Percentiles rank a stretch among this genome's conserved stretches.
Conservation (phyloP, 371 early-diverging fungal genomes). For the Blakeslea trispora region DNA sequence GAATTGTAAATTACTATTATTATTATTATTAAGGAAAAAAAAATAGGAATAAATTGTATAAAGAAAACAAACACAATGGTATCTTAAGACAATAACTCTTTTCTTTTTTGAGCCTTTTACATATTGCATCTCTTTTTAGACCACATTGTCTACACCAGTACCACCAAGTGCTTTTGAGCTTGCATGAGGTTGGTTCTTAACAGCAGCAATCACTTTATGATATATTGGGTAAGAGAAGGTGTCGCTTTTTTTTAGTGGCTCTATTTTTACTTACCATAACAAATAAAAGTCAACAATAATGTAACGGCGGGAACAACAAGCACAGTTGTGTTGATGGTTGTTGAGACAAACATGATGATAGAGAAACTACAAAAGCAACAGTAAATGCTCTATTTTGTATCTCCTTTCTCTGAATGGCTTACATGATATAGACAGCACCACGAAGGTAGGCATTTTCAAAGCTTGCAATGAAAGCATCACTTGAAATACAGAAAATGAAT, state of each 20-base stretch:
- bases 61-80: no score
- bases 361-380: no score
- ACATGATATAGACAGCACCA: conserved; percentile 39
- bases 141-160: conserved; percentile 48
- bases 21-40: conserved; percentile 14
- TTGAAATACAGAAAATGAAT: conserved; percentile 9
- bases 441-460: conserved; percentile 46
- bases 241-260: no score
- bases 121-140: conserved; percentile 22
- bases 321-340: conserved; percentile 26
- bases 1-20: conserved; percentile 58
- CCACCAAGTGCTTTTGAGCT: conserved; percentile 43
- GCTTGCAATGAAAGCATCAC: conserved; percentile 40
- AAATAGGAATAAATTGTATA: background rate
- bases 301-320: conserved; percentile 40
- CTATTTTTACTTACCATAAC: conserved; percentile 38
- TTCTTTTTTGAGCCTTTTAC: no score
- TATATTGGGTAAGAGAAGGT: no score
- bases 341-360: conserved; percentile 47
- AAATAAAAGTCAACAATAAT: conserved; percentile 36
- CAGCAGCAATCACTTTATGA: conserved; percentile 39
- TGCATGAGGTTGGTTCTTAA: conserved; percentile 48
- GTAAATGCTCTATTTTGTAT: no score
- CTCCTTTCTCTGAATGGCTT: conserved; percentile 13
- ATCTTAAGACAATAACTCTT: background rate